Evolutionary conservation across 2,329 filamentous ascomycete species (phyloP).

Genomic region (Scedosporium dehoogii): DNA sequence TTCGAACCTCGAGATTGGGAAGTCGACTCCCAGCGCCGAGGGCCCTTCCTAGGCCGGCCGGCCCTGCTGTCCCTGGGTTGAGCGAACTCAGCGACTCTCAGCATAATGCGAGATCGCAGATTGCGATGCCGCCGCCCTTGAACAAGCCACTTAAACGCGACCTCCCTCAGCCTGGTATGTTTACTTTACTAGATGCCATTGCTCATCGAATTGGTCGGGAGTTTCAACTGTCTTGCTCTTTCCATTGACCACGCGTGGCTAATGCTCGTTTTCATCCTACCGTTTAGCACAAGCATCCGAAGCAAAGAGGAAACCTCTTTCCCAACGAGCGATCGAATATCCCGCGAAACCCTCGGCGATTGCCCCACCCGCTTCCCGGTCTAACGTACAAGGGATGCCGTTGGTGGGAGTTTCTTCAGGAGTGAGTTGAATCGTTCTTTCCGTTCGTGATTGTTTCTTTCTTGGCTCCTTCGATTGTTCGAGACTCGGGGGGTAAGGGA

Average conservation of each 20-base stretch:
- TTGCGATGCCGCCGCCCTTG: conserved; percentile 23
- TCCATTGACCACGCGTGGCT: not conserved
- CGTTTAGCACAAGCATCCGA: not conserved
- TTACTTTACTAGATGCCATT: not conserved
- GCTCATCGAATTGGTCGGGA: too few species aligned
- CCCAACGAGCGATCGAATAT: conserved; percentile 44
- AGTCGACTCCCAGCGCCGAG: conserved; percentile 4
- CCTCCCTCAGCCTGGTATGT: conserved; percentile 32
- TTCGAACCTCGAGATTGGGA: conserved; percentile 5
- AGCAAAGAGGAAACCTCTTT: conserved; percentile 50
- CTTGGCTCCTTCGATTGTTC: not conserved
- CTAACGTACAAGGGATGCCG: conserved; percentile 32
- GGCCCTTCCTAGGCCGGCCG: not conserved
- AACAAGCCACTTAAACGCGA: conserved; percentile 41
- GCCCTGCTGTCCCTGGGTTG: not conserved
- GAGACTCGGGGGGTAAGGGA: too few species aligned
- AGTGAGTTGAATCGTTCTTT: conserved; percentile 6
- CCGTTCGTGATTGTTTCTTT: too few species aligned
- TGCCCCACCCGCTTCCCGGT: conserved; percentile 30
- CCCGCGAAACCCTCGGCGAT: conserved; percentile 27
- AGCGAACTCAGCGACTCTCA: conserved; percentile 50
- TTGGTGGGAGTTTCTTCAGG: conserved; percentile 10
- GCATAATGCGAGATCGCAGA: conserved; percentile 42
- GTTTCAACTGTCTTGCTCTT: conserved; percentile 10
- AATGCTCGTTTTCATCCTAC: not conserved